A percentile compares a stretch with the other conserved stretches of the same genome.
Conservation (phyloP, 2,329 filamentous ascomycete genomes). For the Sarocladium kiliense region DNA sequence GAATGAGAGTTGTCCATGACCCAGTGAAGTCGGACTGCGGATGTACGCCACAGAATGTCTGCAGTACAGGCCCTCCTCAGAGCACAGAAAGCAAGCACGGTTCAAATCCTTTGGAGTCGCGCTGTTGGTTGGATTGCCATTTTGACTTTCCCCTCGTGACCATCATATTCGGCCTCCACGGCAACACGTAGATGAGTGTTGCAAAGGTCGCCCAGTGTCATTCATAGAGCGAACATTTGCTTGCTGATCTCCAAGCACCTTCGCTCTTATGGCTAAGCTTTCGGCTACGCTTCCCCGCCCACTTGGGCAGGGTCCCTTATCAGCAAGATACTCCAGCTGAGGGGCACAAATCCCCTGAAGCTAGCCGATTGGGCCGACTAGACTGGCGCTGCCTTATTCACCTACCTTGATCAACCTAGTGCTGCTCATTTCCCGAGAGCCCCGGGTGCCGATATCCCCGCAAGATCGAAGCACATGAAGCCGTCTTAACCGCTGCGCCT, state of each 20-base stretch:
- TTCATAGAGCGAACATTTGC: neutral
- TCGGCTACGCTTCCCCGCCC: neutral
- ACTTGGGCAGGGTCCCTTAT: neutral
- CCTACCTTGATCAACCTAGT: conserved; percentile 4
- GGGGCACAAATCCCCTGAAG: neutral
- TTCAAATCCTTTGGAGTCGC: neutral
- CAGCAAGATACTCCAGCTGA: neutral
- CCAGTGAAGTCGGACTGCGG: too few species aligned
- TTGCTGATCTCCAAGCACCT: neutral
- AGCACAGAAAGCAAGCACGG: too few species aligned
- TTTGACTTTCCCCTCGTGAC: neutral
- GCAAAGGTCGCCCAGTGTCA: neutral
- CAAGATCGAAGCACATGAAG: neutral
- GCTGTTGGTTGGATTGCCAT: neutral
- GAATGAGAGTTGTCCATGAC: too few species aligned
- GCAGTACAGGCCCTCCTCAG: too few species aligned
- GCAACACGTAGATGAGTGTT: neutral
- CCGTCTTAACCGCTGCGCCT: neutral
- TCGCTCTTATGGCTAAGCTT: neutral
- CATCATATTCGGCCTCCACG: neutral
- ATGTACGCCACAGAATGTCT: too few species aligned
- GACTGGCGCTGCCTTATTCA: neutral
- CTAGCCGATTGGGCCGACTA: neutral
- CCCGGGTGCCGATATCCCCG: neutral
- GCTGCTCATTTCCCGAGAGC: neutral